Evolutionary conservation across 495 filamentous ascomycete genomes (phyloP).

Genomic region (Penicillium canescens): DNA sequence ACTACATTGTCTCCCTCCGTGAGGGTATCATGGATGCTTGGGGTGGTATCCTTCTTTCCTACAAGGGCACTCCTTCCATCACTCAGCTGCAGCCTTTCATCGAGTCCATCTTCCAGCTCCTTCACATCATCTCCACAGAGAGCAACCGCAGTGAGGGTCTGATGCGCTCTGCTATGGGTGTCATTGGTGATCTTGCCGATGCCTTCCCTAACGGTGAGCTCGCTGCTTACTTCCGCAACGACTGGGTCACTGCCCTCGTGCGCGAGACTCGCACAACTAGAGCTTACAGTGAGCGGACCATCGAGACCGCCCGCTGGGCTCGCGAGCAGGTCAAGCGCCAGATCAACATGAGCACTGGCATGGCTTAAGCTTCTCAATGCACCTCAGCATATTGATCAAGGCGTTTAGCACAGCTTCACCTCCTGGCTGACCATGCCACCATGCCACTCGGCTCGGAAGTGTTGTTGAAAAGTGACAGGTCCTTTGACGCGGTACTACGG

Average conservation of each 20-base stretch:
- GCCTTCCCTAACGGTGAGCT: slow-evolving; percentile 91
- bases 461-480: background rate
- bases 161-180: slow-evolving; percentile 91
- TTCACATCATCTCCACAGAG: slow-evolving; percentile 79
- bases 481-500: background rate
- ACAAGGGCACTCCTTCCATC: slow-evolving; percentile 68
- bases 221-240: slow-evolving; percentile 76
- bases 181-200: slow-evolving; percentile 93
- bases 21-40: slow-evolving; percentile 99
- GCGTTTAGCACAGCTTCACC: background rate
- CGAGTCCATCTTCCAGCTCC: slow-evolving; percentile 83
- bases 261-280: slow-evolving; percentile 84
- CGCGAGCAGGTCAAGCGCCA: slow-evolving; percentile 97
- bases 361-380: slow-evolving; percentile 29
- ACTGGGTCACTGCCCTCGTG: slow-evolving; percentile 86
- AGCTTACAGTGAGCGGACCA: slow-evolving; percentile 78
- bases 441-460: background rate
- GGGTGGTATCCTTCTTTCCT: slow-evolving; percentile 90
- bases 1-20: slow-evolving; percentile 90
- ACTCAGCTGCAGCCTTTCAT: slow-evolving; percentile 72
- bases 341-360: slow-evolving; percentile 50
- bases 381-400: slow-evolving; percentile 14
- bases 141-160: slow-evolving; percentile 85
- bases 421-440: background rate
- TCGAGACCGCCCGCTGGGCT: slow-evolving; percentile 95